Base-by-base conservation (phyloP, 805 yeast species). In the Monosporozyma servazzii region DNA sequence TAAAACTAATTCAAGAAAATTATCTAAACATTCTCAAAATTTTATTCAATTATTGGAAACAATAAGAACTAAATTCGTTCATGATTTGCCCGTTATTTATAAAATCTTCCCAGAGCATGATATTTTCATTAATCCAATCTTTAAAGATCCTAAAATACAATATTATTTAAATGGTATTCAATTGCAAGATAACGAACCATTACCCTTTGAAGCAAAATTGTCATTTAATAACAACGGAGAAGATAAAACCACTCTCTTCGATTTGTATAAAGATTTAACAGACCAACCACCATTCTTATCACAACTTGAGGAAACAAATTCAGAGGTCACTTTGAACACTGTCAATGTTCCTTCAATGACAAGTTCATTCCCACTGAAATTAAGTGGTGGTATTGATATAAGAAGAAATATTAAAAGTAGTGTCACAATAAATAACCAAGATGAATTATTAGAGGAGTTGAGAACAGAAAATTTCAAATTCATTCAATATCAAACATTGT, bases 31-130 rank as follows among this genome's bases (percentile, higher is more conserved):
- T 23, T 54, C 63, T 4, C 48, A 54, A 44, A 52, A 56, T n/a
- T 57, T 65, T 46, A 46, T 64, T 9, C 45, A 51, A 7, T 30
- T 61, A n/a, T 50, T 65, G 40, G 62, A 62, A 27, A 43, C 50
- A 5, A 46, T 66, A 37, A 56, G 69, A 46, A 48, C 51, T 10
- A 48, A 54, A 13, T 49, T 66, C 2, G 54, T 66, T n/a, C 25
- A 51, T 23, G 61, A 60, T 45, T 52, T 66, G 41, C 70, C 70
- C 5, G 51, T 60, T 44, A 55, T 66, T 8, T 58, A 51, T 44
- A 56, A 59, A 29, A 45, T 58, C 39, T 66, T 64, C 51, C 70
- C 70, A 1, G 53, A 59, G 29, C 67, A 66, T 51, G 68, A 63
- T 40, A 51, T 66, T 7, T 63, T 66, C 50, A 53, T 55, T 40